Base-by-base conservation (phyloP, 768 basidiomycete genomes). In the Hysterangium stoloniferum region DNA sequence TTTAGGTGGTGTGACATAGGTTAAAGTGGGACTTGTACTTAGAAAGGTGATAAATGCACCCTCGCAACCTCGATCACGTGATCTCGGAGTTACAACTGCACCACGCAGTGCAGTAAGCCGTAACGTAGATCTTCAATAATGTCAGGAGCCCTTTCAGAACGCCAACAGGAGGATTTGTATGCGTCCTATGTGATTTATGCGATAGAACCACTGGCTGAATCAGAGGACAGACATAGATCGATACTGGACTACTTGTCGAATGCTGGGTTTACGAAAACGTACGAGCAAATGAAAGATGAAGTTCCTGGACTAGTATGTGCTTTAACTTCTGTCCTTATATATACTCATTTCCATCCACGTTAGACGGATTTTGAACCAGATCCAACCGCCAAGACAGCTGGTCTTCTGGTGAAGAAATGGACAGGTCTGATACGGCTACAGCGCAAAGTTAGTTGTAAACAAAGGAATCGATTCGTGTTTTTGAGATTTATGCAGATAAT, bases 401-500 rank as follows among this genome's bases (percentile, higher is more conserved):
- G 92, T 1, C 69, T 97, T 51, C 69, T 97, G 54, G 94, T 91
- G 72, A 95, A 95, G 82, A 97, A 97, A 67, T 97, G 94, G 94
- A 95, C 90, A 43, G 89, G 86, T 61, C 91, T 96, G 29, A 94
- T 97, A 52, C 78, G 94, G 57, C 67, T 97, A 64, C 94, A 97
- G 72, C 90, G 94, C 76, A 95, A 94, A 82, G 91, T 85, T 54
- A 56, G 62, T 56, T 38, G 17, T 13, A 13, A 27, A 29, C 13
- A 24, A 25, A 35, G n/a, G 28, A 17, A 20, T 19, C 19, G 28
- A 20, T 7, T 22, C 12, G 49, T 22, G 54, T 20, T 35, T 27
- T 15, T 44, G 28, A 27, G n/a, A 4, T 28, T 32, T 33, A 59
- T 55, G 19, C 58, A 96, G 93, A 92, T 97, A 60, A 91, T 95